phyloP scores from a whole-genome alignment of 106 monocot genomes.

The Allium fistulosum region DNA sequence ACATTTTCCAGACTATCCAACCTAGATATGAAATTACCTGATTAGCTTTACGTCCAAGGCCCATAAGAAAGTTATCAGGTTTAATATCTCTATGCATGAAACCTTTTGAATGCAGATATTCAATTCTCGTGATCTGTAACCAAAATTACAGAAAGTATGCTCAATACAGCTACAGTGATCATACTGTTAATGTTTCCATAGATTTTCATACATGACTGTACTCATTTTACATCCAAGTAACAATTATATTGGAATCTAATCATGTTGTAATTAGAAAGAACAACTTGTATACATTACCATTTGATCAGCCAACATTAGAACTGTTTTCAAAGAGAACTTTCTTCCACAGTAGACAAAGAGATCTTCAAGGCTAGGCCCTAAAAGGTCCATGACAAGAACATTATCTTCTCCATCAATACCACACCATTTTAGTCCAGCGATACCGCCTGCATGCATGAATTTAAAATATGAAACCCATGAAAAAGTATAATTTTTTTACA shows the following conservation, averaged over 20 bases:
- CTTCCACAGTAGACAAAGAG: constrained; percentile 90
- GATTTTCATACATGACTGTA: not conserved
- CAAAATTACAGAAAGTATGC: constrained; percentile 3
- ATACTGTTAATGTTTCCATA: no score
- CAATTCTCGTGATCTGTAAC: constrained; percentile 88
- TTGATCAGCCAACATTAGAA: constrained; percentile 93
- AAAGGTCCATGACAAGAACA: constrained; percentile 83
- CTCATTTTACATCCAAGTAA: not conserved
- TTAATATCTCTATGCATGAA: constrained; percentile 95
- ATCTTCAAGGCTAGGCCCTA: constrained; percentile 91
- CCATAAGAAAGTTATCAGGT: constrained; percentile 99
- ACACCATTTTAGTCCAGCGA: constrained; percentile 81
- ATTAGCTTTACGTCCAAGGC: constrained; percentile 94
- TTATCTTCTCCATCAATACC: constrained; percentile 84
- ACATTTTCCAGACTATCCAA: no score
- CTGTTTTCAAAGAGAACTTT: constrained; percentile 83
- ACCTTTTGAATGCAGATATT: constrained; percentile 86
- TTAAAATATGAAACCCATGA: not conserved
- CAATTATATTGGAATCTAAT: not conserved
- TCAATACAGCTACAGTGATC: not conserved
- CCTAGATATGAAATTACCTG: constrained; percentile 40
- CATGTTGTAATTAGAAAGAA: not conserved
- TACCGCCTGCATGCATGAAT: constrained; percentile 57
- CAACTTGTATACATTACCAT: constrained; percentile 50
- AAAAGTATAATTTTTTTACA: not conserved